These are phyloP conservation scores for Saccharomycopsis fibuligera DNA, from an alignment of 805 yeast species.

Conservation along the genomic window DNA sequence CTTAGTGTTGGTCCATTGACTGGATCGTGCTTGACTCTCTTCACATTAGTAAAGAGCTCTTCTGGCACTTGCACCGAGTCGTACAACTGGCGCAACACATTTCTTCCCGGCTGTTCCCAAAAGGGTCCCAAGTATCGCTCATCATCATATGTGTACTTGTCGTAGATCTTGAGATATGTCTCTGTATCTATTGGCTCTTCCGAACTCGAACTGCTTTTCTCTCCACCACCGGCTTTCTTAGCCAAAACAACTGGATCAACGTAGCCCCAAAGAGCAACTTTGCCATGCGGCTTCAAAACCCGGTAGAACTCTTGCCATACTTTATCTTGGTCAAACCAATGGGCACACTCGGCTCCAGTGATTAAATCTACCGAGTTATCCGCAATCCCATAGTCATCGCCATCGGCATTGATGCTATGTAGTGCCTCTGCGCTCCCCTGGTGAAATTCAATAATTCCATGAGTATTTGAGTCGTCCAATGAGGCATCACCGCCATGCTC, in stretches of 20 bases:
- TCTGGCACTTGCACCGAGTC: conserved; percentile 38
- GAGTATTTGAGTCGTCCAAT: too few species aligned
- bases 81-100: conserved; percentile 40
- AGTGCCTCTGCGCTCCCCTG: conserved; percentile 1
- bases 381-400: too few species aligned
- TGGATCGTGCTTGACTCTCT: too few species aligned
- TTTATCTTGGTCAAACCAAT: conserved; percentile 63
- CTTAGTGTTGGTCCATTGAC: too few species aligned
- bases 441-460: conserved; percentile 27
- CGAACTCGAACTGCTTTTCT: too few species aligned
- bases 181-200: conserved; percentile 35
- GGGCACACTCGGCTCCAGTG: conserved; percentile 81
- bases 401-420: conserved; percentile 13
- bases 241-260: conserved; percentile 50
- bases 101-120: conserved; percentile 86
- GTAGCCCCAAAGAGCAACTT: conserved; percentile 75
- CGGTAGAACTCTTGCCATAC: conserved; percentile 46
- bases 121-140: conserved; percentile 49
- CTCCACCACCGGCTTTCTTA: conserved; percentile 30
- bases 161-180: conserved; percentile 30
- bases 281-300: conserved; percentile 54
- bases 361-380: conserved; percentile 57
- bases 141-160: conserved; percentile 46
- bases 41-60: conserved; percentile 36
- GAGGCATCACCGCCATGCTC: too few species aligned